These are phyloP conservation scores for Gonium pectorale DNA, from an alignment of 139 green algal genomes.

Conservation along the genomic window DNA sequence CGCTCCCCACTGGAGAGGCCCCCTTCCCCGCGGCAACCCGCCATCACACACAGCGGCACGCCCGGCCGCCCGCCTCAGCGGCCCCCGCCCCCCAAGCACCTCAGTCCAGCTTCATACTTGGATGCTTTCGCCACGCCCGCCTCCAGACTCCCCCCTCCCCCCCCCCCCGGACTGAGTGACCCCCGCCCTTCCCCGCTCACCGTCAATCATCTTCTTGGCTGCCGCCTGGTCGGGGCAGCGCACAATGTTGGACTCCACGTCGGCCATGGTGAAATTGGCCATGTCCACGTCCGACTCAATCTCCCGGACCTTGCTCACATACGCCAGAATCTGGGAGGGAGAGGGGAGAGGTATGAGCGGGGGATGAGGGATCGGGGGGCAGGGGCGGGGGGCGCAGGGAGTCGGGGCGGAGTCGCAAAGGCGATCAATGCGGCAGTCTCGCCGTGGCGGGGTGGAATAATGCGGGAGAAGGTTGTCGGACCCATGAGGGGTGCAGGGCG, in stretches of 20 bases:
- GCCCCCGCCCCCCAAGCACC: too few species aligned
- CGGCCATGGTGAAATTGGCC: slow-evolving; percentile 81
- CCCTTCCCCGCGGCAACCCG: too few species aligned
- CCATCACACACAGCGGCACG: too few species aligned
- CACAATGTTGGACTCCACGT: slow-evolving; percentile 97
- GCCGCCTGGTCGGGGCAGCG: slow-evolving; percentile 92
- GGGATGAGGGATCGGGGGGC: not conserved
- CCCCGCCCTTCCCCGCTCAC: slow-evolving; percentile 52
- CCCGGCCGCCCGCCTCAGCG: too few species aligned
- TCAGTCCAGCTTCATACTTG: too few species aligned
- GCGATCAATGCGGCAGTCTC: too few species aligned
- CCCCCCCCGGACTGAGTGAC: not conserved
- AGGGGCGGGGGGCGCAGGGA: not conserved
- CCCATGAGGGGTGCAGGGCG: too few species aligned
- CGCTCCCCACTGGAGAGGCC: too few species aligned
- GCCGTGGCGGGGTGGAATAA: too few species aligned
- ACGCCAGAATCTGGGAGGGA: slow-evolving; percentile 87
- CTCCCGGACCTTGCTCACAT: slow-evolving; percentile 90
- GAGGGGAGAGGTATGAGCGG: not conserved
- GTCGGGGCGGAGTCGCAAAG: not conserved
- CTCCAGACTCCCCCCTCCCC: not conserved
- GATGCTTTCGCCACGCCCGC: too few species aligned
- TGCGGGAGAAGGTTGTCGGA: too few species aligned
- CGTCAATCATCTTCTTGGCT: slow-evolving; percentile 92
- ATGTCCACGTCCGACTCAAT: slow-evolving; percentile 83